phyloP scores from a whole-genome alignment of 108 stramenopile species.

The Nitzschia inconspicua region DNA sequence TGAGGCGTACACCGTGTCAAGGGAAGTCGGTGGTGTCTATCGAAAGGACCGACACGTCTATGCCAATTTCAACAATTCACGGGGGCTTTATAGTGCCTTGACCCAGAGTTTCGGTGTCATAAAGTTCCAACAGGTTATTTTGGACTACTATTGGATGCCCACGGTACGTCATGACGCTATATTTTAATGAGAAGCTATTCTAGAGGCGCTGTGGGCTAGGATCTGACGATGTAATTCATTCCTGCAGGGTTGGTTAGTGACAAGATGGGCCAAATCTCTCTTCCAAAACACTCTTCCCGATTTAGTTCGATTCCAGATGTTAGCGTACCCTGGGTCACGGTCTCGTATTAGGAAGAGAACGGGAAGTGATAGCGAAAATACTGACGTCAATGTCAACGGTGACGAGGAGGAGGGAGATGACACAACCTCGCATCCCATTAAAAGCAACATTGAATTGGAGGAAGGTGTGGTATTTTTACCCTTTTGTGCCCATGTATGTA shows the following conservation, averaged over 20 bases:
- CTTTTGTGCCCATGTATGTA: conserved; percentile 73
- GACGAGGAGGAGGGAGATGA: conserved; percentile 1
- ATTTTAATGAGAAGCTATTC: background rate
- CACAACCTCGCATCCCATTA: conserved; percentile 12
- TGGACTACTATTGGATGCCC: conserved; percentile 85
- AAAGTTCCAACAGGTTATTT: conserved; percentile 60
- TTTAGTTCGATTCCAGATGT: conserved; percentile 45
- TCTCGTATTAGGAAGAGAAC: conserved; percentile 19
- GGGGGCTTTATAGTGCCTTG: conserved; percentile 37
- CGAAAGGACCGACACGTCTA: conserved; percentile 53
- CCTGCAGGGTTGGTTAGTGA: conserved; percentile 32
- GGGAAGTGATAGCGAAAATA: conserved; percentile 6
- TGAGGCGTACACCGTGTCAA: conserved; percentile 66
- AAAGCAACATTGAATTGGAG: conserved; percentile 13
- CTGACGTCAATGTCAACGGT: conserved; percentile 1
- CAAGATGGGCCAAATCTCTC: conserved; percentile 60
- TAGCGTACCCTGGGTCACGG: conserved; percentile 37
- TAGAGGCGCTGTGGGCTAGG: background rate
- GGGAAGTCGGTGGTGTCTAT: conserved; percentile 57
- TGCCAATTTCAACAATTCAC: conserved; percentile 60
- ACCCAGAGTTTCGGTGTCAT: conserved; percentile 45
- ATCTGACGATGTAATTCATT: background rate
- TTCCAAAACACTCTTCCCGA: conserved; percentile 61
- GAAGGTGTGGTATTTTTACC: conserved; percentile 69
- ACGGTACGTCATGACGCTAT: conserved; percentile 28